Base-by-base conservation (phyloP, 2,329 filamentous ascomycete genomes). In the Ceratocystis variospora region DNA sequence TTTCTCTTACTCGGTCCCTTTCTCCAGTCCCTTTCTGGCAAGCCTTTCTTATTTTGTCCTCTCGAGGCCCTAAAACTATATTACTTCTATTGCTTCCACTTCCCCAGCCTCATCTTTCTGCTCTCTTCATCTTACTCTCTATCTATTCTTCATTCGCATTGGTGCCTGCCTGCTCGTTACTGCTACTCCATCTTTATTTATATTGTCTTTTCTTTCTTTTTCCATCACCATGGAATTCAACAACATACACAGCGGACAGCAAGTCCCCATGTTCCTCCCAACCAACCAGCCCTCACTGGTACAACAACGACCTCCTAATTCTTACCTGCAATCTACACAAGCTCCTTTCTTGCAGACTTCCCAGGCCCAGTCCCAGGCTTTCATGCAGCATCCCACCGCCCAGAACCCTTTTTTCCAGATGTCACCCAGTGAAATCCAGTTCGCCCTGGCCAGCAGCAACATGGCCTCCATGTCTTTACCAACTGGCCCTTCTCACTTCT, bases 11-110 rank as follows among this genome's bases (percentile, higher is more conserved):
- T 28, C n/a, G 2, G 25, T 63, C 25, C 22, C 61, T 63, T 63
- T 63, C 25, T 57, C 37, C 17, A 41, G 25, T 33, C 15, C 44
- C 33, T 19, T 15, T 65, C 6, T 25, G 19, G 6, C 37, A 41
- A 41, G 37, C 37, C 12, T 10, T 41, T 41, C 37, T 41, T 22
- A 8, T 50, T 19, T 22, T 22, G 48, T 22, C 31, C 48, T n/a
- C 53, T 57, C 45, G 53, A 61, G 22, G 48, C 53, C 41, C 48
- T 46, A 45, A 53, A 22, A 37, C 37, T 66, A 66, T 66, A 66
- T 62, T 61, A 66, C 31, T 31, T 61, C 44, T 25, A 19, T n/a
- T 19, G 45, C 63, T 37, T 37, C 48, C 55, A 59, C 55, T 59
- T 37, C 28, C 55, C 62, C 59, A 63, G 28, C 61, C 64, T 55